Percentiles rank a stretch among this genome's conserved stretches.
phyloP scores from a whole-genome alignment of 805 yeast genomes.

The Debaryomyces maramus region DNA sequence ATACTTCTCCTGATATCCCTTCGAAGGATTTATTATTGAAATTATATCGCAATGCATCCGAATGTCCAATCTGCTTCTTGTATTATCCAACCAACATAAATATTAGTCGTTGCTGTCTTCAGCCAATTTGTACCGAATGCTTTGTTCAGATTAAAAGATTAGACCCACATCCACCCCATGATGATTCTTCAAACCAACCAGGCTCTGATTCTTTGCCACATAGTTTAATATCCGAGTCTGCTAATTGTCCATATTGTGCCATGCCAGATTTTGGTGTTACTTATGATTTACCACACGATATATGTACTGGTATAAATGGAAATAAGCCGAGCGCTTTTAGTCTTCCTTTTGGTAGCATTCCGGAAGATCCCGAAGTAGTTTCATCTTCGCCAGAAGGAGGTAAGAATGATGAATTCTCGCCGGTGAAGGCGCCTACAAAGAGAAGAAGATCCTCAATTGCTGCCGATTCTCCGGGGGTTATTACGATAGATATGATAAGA shows the following conservation, averaged over 20 bases:
- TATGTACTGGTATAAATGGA: slow-evolving; percentile 59
- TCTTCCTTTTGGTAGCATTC: slow-evolving; percentile 11
- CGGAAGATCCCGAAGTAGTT: slow-evolving; percentile 5
- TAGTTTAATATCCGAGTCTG: slow-evolving; percentile 78
- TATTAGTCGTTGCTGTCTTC: slow-evolving; percentile 83
- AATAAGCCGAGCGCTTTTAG: slow-evolving; percentile 47
- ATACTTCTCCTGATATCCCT: slow-evolving; percentile 29
- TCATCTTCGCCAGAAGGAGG: slow-evolving; percentile 2
- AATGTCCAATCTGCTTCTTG: slow-evolving; percentile 94
- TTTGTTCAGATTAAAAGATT: slow-evolving; percentile 91
- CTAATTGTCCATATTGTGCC: slow-evolving; percentile 93
- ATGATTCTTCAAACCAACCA: slow-evolving; percentile 24
- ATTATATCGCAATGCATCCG: slow-evolving; percentile 68
- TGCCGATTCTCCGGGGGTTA: slow-evolving; percentile 65
- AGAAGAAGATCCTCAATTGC: slow-evolving; percentile 51
- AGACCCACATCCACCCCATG: slow-evolving; percentile 94
- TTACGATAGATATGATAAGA: slow-evolving; percentile 78
- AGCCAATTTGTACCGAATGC: slow-evolving; percentile 94
- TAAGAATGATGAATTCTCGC: background rate
- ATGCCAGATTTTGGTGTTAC: slow-evolving; percentile 81
- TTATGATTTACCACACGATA: slow-evolving; percentile 60
- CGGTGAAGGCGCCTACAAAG: slow-evolving; percentile 3
- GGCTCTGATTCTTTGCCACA: slow-evolving; percentile 49
- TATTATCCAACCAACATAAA: slow-evolving; percentile 79
- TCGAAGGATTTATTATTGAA: slow-evolving; percentile 50